Base-by-base conservation (phyloP, 1,284 basidiomycete genomes). In the Ganoderma multipileum region DNA sequence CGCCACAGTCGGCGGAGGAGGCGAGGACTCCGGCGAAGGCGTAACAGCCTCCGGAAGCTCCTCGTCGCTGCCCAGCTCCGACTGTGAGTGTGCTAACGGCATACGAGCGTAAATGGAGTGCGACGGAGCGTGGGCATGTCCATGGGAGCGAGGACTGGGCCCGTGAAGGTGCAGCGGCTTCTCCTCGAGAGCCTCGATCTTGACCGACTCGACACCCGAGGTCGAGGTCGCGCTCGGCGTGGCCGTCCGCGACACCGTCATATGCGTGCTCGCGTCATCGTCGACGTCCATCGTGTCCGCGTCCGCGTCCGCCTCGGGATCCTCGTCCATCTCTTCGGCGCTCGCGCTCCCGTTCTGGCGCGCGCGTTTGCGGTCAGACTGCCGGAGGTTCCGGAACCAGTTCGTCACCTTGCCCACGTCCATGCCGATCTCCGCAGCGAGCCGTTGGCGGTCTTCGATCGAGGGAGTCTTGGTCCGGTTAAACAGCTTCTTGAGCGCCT, bases 341-440 rank as follows among this genome's bases (percentile, higher is more conserved):
- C 70, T 73, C 63, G 74, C 74, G 64, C 68, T 71, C 42, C 72
- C 72, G 47, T 66, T 73, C 67, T 74, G 74, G 54, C 69, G 70
- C 20, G 78, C 77, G 28, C 90, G 87, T 79, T 89, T 91, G 65
- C 91, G 83, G 41, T 90, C 85, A 11, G 90, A 92, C 80, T 93
- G 91, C 55, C 91, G 86, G 68, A 92, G 82, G 77, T 94, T 94
- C 52, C 92, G 84, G 84, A 93, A 94, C 92, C 92, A 94, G 78
- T 94, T 94, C n/a, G 91, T 93, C 61, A 94, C 91, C 80, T 92
- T 93, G 74, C 88, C 89, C 68, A 93, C 79, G 79, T 94, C 91
- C 91, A 91, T 92, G 68, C 90, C 91, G 69, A 93, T 87, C 80
- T 93, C 89, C 41, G 86, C 81, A 26, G 92, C 92, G 16, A 94